Conservation (phyloP, 2,329 filamentous ascomycete genomes). For the Phialocephala sp. region DNA sequence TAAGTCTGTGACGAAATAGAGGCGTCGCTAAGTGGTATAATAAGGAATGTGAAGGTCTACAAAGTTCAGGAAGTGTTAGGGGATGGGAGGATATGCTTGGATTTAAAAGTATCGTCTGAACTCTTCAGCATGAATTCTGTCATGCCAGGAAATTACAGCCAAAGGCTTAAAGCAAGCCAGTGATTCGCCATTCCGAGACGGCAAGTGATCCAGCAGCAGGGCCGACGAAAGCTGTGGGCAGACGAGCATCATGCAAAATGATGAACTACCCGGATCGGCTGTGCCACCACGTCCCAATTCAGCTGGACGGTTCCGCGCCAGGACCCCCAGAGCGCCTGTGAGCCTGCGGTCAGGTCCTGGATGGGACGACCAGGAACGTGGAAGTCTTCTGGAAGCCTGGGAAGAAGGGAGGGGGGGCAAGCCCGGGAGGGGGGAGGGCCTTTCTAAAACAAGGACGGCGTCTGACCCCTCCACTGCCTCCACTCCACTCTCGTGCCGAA, state of each 20-base stretch:
- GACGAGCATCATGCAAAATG: slow-evolving; percentile 4
- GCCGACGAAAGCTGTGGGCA: neutral
- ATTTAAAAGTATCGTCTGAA: slow-evolving; percentile 45
- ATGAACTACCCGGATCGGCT: neutral
- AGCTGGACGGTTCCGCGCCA: neutral
- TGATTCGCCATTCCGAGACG: slow-evolving; percentile 56
- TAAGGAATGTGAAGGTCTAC: slow-evolving; percentile 27
- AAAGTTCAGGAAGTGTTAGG: slow-evolving; percentile 27
- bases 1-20: slow-evolving; percentile 26
- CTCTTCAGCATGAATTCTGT: slow-evolving; percentile 35
- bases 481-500: neutral
- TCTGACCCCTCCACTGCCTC: neutral
- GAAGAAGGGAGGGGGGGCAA: neutral
- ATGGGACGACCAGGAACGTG: slow-evolving; percentile 2
- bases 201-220: slow-evolving; percentile 45
- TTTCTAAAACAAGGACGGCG: neutral
- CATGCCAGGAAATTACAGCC: slow-evolving; percentile 30
- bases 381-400: neutral
- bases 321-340: slow-evolving; percentile 4
- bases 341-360: neutral
- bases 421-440: too few relatives aligned
- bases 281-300: too few relatives aligned
- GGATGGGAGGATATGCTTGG: slow-evolving; percentile 35
- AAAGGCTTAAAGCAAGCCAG: slow-evolving; percentile 51
- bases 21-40: slow-evolving; percentile 20